A percentile compares a stretch with the other conserved stretches of the same genome.
These are phyloP conservation scores for Andrographis paniculata DNA, from an alignment of 305 asterid genomes.

Conservation along the genomic window DNA sequence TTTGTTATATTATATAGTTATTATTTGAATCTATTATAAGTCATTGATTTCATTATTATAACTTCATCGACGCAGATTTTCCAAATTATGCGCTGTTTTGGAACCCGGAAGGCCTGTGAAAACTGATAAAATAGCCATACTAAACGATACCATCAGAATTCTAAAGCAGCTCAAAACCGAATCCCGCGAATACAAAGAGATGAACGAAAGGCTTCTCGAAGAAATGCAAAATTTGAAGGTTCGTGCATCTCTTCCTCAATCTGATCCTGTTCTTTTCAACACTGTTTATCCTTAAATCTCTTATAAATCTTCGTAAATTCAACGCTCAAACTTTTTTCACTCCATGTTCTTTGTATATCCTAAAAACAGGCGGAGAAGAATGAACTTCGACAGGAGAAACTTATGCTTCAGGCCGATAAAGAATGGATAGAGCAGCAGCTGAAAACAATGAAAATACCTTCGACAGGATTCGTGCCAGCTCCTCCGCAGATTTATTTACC, in stretches of 20 bases:
- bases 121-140: constrained; percentile 70
- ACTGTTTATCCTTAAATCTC: too few relatives aligned
- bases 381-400: constrained; percentile 74
- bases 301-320: not conserved
- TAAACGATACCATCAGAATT: constrained; percentile 57
- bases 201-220: constrained; percentile 54
- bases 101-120: constrained; percentile 65
- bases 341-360: too few relatives aligned
- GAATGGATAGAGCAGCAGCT: constrained; percentile 61
- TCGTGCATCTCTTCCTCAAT: not conserved
- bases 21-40: too few relatives aligned
- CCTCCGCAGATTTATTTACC: constrained; percentile 33
- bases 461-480: constrained; percentile 31
- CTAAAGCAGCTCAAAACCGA: constrained; percentile 52
- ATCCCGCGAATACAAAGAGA: constrained; percentile 40
- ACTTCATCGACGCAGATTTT: constrained; percentile 43
- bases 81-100: constrained; percentile 48
- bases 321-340: not conserved
- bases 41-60: too few relatives aligned
- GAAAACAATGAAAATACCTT: constrained; percentile 30
- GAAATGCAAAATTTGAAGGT: constrained; percentile 62
- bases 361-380: constrained; percentile 55
- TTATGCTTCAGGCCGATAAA: constrained; percentile 42
- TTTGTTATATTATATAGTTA: too few relatives aligned
- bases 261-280: not conserved